Evolutionary conservation across 331 rosid genomes (phyloP).

Genomic region (Cydonia oblonga): DNA sequence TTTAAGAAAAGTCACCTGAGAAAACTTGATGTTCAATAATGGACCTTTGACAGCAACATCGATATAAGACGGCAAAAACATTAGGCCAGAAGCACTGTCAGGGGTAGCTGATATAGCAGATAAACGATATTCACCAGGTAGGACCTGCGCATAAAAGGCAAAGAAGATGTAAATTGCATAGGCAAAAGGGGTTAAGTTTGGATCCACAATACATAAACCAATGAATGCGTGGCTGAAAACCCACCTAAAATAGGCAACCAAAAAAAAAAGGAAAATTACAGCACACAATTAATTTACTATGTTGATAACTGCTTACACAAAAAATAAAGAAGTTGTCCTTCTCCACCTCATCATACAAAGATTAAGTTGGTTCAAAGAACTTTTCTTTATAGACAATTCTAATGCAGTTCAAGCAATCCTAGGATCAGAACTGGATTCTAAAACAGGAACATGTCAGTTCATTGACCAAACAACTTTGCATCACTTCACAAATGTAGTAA

Average conservation of each 20-base stretch:
- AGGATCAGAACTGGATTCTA: neutral
- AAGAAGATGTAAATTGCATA: slow-evolving; percentile 1
- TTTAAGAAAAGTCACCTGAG: slow-evolving; percentile 47
- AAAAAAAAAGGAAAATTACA: slow-evolving; percentile 3
- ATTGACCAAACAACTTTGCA: neutral
- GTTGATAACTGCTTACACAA: neutral
- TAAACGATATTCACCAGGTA: slow-evolving; percentile 85
- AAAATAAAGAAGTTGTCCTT: neutral
- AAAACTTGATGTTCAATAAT: slow-evolving; percentile 61
- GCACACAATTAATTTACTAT: neutral
- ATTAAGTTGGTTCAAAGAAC: neutral
- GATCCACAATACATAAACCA: neutral
- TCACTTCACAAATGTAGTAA: neutral
- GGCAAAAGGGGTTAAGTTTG: neutral
- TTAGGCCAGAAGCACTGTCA: slow-evolving; percentile 72
- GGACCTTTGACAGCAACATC: slow-evolving; percentile 76
- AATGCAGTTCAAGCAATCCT: neutral
- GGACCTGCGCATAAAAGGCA: slow-evolving; percentile 45
- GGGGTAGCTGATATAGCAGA: slow-evolving; percentile 72
- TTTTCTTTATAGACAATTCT: neutral
- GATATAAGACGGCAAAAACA: slow-evolving; percentile 67
- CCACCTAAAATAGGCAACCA: neutral
- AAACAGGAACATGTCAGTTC: neutral
- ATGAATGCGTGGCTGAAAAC: neutral
- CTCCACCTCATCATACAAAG: neutral